These are phyloP conservation scores for Blastocystis sp. DNA, from an alignment of 352 stramenopile species.

Conservation along the genomic window DNA sequence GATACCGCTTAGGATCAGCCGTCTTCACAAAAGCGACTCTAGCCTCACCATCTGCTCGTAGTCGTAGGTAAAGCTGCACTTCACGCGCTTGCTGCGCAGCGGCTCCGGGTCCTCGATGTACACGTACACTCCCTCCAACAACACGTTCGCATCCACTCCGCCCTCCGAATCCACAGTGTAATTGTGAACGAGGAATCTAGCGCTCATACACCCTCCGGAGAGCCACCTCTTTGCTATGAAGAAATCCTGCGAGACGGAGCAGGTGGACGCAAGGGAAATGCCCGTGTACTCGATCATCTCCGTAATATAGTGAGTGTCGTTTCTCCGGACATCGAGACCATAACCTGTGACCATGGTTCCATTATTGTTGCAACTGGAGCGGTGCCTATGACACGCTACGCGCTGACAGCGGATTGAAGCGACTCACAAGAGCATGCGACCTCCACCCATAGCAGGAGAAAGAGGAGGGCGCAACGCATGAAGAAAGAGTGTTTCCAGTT, in stretches of 20 bases:
- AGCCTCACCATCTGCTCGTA: neutral
- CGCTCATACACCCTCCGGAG: neutral
- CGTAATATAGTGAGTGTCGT: neutral
- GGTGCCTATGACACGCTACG: neutral
- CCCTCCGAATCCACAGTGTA: neutral
- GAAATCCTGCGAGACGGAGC: neutral
- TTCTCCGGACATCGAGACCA: neutral
- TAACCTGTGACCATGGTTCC: neutral
- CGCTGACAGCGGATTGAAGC: neutral
- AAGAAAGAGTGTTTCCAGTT: neutral
- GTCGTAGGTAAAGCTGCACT: neutral
- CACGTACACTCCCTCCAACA: neutral
- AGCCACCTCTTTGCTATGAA: conserved; percentile 23
- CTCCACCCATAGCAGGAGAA: neutral
- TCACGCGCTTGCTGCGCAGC: neutral
- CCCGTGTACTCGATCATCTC: neutral
- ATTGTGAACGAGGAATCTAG: neutral
- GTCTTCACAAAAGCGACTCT: neutral
- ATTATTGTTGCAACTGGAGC: neutral
- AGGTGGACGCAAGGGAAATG: neutral
- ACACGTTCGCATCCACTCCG: neutral
- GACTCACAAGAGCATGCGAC: neutral
- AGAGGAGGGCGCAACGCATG: neutral
- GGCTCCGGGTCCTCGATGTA: neutral
- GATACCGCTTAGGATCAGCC: neutral